Base-by-base conservation (phyloP, 2,329 filamentous ascomycete genomes). In the Diplodia intermedia region DNA sequence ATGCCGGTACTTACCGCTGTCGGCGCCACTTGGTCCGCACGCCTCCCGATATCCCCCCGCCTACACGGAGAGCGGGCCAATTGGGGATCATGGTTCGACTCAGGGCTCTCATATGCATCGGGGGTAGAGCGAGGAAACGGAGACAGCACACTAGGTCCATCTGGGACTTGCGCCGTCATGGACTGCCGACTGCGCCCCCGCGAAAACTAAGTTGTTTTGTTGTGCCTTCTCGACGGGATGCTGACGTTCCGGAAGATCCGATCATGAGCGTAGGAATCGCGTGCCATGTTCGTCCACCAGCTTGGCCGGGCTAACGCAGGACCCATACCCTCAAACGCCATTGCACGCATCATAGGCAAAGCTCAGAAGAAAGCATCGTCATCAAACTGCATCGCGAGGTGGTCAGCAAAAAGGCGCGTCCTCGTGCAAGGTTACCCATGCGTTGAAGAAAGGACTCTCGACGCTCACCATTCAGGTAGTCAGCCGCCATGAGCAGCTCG, bases 401-500 rank as follows among this genome's bases (percentile, higher is more conserved):
- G 23, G 47, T 68, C n/a, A 68, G 43, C 62, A 8, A 23, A 12
- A 57, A 12, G n/a, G 38, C 23, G 43, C 43, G 20, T n/a, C 15
- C 15, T 29, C 26, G 60, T 49, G 33, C 36, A 38, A 50, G 7
- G 29, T 63, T 49, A 20, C 60, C 36, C 52, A 15, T 33, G 36
- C 3, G 36, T 11, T 12, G 36, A 12, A 38, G 36, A 11, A 38
- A 38, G 36, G 36, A 38, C 3, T 38, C 36, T 38, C 36, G 36
- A 38, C 14, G 60, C 66, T 38, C 7, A 68, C 85, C 84, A 79
- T 91, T 89, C 71, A 94, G 81, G 76, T 88, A 94, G 80, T 94
- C 91, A 31, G 91, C 90, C 15, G 91, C 91, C 81, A 91, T 89
- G 71, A 94, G 80, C 69, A 94, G 79, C 81, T 94, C 91, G 53